Evolutionary conservation across 805 yeast species (phyloP).

Genomic region (Barnettozyma siamensis): DNA sequence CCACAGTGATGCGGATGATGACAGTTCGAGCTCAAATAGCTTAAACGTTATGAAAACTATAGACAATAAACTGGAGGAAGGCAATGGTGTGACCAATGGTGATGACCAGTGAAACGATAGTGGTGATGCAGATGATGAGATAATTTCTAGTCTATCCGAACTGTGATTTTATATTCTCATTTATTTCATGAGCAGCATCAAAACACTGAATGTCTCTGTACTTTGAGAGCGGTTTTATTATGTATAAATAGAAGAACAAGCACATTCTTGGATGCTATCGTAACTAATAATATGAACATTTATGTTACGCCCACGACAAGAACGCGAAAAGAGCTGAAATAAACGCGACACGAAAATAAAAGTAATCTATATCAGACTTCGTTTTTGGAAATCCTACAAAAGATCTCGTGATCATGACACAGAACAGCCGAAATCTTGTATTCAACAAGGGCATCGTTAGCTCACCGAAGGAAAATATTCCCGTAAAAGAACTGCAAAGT

Average conservation of each 20-base stretch:
- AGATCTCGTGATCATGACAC: slow-evolving; percentile 14
- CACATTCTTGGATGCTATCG: too few species aligned
- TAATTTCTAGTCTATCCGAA: not conserved
- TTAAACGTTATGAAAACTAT: not conserved
- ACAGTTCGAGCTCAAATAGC: not conserved
- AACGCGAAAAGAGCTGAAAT: too few species aligned
- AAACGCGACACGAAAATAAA: not conserved
- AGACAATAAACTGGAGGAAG: not conserved
- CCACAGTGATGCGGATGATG: slow-evolving; percentile 3
- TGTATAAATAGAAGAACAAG: too few species aligned
- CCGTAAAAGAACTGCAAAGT: slow-evolving; percentile 54
- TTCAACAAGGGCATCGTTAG: slow-evolving; percentile 49
- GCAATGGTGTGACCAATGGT: not conserved
- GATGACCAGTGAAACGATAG: not conserved
- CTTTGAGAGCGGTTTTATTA: too few species aligned
- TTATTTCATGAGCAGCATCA: too few species aligned
- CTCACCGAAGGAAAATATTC: slow-evolving; percentile 48
- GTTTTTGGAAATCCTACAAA: too few species aligned
- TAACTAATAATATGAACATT: too few species aligned
- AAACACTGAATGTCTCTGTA: too few species aligned
- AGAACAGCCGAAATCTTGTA: slow-evolving; percentile 23
- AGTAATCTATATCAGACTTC: too few species aligned
- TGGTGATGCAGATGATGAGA: not conserved
- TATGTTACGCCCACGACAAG: too few species aligned
- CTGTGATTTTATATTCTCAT: too few species aligned